These are phyloP conservation scores for Tagetes erecta DNA, from an alignment of 129 eudicot species.

Conservation along the genomic window DNA sequence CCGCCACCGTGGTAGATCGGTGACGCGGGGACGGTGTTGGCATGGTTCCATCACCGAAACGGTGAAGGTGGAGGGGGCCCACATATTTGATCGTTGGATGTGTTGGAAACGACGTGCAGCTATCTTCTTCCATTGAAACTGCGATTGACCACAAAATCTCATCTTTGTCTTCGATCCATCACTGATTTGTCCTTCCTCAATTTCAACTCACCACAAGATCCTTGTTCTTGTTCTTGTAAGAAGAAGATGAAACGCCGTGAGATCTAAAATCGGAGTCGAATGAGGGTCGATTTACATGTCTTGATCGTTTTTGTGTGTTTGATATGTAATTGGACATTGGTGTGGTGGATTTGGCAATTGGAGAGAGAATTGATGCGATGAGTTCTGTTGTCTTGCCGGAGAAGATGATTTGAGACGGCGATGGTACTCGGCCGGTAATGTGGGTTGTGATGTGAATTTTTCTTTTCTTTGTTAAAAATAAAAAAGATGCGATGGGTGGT, in stretches of 20 bases:
- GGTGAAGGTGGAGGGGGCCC: too few species aligned
- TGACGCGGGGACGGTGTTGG: too few species aligned
- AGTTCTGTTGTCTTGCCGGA: too few species aligned
- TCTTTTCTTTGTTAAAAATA: too few species aligned
- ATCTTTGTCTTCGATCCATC: constrained; percentile 43
- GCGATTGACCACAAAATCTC: constrained; percentile 63
- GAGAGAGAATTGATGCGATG: constrained; percentile 18
- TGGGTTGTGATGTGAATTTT: too few species aligned
- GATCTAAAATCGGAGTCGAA: constrained; percentile 49
- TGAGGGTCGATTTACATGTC: constrained; percentile 53
- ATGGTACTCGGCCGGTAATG: too few species aligned
- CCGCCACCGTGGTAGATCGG: too few species aligned
- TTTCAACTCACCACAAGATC: constrained; percentile 40
- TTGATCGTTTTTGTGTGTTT: constrained; percentile 40
- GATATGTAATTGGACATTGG: constrained; percentile 63
- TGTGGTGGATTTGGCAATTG: constrained; percentile 10
- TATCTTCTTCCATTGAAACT: constrained; percentile 87
- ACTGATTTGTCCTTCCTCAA: constrained; percentile 53
- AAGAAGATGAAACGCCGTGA: constrained; percentile 48
- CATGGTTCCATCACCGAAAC: too few species aligned
- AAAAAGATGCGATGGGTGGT: too few species aligned
- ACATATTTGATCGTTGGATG: too few species aligned
- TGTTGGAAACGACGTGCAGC: constrained; percentile 43
- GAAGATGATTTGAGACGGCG: too few species aligned
- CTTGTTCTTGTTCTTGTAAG: constrained; percentile 26